phyloP scores from a whole-genome alignment of 495 filamentous ascomycete species.

The Penicillium pulvis region DNA sequence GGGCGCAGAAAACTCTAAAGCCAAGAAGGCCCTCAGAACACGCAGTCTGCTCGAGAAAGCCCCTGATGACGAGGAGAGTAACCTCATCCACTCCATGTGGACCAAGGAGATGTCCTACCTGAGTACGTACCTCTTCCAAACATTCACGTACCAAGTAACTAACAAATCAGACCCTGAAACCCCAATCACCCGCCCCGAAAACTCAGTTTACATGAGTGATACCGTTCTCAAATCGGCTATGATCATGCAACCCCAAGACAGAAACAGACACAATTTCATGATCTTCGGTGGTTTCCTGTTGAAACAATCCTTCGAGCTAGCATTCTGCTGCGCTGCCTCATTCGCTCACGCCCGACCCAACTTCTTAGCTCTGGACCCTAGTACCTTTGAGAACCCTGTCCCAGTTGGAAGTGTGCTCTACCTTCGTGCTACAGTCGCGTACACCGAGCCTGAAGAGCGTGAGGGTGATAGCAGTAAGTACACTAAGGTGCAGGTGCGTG shows the following conservation, averaged over 20 bases:
- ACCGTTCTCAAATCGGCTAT: constrained; percentile 69
- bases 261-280: constrained; percentile 87
- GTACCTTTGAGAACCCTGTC: constrained; percentile 81
- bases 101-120: constrained; percentile 69
- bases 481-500: constrained; percentile 74
- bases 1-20: constrained; percentile 72
- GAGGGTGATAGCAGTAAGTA: constrained; percentile 43
- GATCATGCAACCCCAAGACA: constrained; percentile 88
- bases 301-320: constrained; percentile 80
- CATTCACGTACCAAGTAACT: not conserved
- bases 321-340: constrained; percentile 84
- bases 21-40: constrained; percentile 68
- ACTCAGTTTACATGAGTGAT: constrained; percentile 66
- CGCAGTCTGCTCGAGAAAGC: constrained; percentile 69
- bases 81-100: constrained; percentile 81
- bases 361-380: constrained; percentile 77
- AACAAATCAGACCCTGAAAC: constrained; percentile 57
- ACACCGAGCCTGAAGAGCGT: constrained; percentile 65
- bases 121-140: constrained; percentile 34
- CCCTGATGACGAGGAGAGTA: constrained; percentile 74
- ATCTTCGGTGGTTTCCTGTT: constrained; percentile 87
- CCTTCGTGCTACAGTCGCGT: constrained; percentile 73
- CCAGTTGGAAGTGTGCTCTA: constrained; percentile 84
- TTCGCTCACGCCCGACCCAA: constrained; percentile 74
- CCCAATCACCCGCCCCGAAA: constrained; percentile 57